A percentile compares a stretch with the other conserved stretches of the same genome.
Conservation (phyloP, 345 rosid genomes). For the Brassica juncea region DNA sequence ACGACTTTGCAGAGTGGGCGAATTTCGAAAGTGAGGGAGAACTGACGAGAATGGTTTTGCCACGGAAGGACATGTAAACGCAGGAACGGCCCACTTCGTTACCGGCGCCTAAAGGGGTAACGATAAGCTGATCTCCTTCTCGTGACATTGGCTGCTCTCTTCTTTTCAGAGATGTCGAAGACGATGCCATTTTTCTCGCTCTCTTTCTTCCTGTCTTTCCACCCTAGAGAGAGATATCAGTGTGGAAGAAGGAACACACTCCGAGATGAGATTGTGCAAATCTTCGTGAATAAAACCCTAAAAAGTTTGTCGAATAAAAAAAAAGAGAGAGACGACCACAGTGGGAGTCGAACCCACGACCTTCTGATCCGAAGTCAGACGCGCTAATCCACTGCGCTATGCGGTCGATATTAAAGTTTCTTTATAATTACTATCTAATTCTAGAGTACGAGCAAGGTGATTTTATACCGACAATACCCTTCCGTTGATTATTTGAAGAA, state of each 20-base stretch:
- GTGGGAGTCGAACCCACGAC: constrained; percentile 92
- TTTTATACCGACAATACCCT: constrained; percentile 11
- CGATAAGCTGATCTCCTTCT: constrained; percentile 74
- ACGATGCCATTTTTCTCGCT: constrained; percentile 28
- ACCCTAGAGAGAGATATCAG: background rate
- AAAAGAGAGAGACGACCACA: constrained; percentile 50
- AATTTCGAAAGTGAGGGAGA: background rate
- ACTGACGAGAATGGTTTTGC: constrained; percentile 69
- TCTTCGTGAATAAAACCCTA: constrained; percentile 28
- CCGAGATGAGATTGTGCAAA: background rate
- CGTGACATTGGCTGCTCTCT: constrained; percentile 60
- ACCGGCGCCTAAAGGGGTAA: constrained; percentile 91
- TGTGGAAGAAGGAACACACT: background rate
- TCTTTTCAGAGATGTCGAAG: constrained; percentile 69
- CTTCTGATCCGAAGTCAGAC: constrained; percentile 98
- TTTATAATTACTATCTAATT: too few species aligned
- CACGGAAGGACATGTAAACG: constrained; percentile 83
- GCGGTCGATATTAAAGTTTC: constrained; percentile 42
- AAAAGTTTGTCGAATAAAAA: background rate
- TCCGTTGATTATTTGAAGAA: background rate
- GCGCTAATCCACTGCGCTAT: constrained; percentile 99
- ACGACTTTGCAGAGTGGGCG: background rate
- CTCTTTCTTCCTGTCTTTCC: background rate
- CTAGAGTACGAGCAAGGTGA: background rate
- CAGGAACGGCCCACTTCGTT: constrained; percentile 96